Base-by-base conservation (phyloP, 352 stramenopile species). In the Phytophthora constricta region DNA sequence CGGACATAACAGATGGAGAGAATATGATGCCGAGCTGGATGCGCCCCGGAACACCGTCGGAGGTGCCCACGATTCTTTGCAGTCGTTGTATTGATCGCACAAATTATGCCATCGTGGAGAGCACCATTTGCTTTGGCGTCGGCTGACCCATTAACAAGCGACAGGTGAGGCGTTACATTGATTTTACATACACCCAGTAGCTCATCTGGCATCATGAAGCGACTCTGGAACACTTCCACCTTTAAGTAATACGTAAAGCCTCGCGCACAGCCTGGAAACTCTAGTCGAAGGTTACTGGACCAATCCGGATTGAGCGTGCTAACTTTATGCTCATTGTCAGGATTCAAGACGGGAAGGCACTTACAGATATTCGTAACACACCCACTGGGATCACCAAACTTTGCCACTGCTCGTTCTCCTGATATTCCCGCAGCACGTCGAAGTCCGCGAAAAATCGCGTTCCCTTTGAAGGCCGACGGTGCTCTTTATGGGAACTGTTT, bases 21-120 rank as follows among this genome's bases (percentile, higher is more conserved):
- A 93, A 95, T 61, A 95, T 90, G 11, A 95, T 86, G 1, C 82
- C 79, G 19, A 92, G 70, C 58, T 95, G 87, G 48, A 95, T 83
- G 2, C 84, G 84, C 87, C 87, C 11, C 84, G 77, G 56, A 93
- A 95, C 4, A 95, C 87, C 14, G 87, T 95, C 11, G 87, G 87
- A 2, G 87, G 87, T 20, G 87, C 87, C 87, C 87, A 95, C 2
- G 84, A 95, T 53, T 93, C 87, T 26, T 88, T 87, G 59, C 87
- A 95, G 59, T 95, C 87, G 51, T 95, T 91, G 65, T 95, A 95
- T 65, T 93, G 86, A 39, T 95, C 87, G 56, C 87, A 93, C n/a
- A 95, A 59, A 58, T 95, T 95, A 48, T 94, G 84, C 87, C 87
- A 95, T 20, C 87, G 78, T 51, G 81, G 17, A 95, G 66, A 20